phyloP scores from a whole-genome alignment of 768 basidiomycete species.

The Pisolithus microcarpus region DNA sequence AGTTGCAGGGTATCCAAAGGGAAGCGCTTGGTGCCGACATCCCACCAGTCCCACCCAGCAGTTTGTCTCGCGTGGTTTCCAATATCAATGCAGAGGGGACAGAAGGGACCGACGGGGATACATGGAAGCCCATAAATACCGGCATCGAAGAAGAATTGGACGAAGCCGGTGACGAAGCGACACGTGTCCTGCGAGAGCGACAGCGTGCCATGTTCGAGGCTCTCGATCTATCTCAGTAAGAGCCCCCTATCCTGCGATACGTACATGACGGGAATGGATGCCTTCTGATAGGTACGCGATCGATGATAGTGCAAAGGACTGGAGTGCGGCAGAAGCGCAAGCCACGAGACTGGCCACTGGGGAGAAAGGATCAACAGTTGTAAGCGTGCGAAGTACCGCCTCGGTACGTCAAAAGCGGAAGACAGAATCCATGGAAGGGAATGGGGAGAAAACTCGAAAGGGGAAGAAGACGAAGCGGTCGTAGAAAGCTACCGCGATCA shows the following conservation, averaged over 20 bases:
- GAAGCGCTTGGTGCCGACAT: slow-evolving; percentile 62
- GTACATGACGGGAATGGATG: slow-evolving; percentile 2
- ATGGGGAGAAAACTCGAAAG: slow-evolving; percentile 33
- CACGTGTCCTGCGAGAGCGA: slow-evolving; percentile 49
- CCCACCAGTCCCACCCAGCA: slow-evolving; percentile 31
- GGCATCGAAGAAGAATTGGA: slow-evolving; percentile 63
- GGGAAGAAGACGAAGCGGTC: slow-evolving; percentile 36
- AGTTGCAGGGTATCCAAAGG: slow-evolving; percentile 72
- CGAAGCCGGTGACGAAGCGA: slow-evolving; percentile 66
- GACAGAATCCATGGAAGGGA: slow-evolving; percentile 33
- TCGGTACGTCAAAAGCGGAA: slow-evolving; percentile 54
- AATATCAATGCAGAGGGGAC: slow-evolving; percentile 11
- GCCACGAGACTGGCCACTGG: slow-evolving; percentile 44
- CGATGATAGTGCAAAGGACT: slow-evolving; percentile 61
- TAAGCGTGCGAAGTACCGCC: slow-evolving; percentile 59
- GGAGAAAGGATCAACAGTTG: slow-evolving; percentile 54
- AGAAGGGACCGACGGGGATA: slow-evolving; percentile 2
- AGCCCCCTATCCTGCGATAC: slow-evolving; percentile 12
- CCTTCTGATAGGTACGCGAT: slow-evolving; percentile 58
- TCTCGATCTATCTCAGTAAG: slow-evolving; percentile 84
- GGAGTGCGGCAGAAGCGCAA: slow-evolving; percentile 69
- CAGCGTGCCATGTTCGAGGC: slow-evolving; percentile 85
- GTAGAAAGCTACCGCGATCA: background rate
- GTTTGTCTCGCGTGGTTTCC: slow-evolving; percentile 8
- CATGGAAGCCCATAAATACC: slow-evolving; percentile 40